Evolutionary conservation across 345 rosid species (phyloP).

Genomic region (Eucalyptus globulus): DNA sequence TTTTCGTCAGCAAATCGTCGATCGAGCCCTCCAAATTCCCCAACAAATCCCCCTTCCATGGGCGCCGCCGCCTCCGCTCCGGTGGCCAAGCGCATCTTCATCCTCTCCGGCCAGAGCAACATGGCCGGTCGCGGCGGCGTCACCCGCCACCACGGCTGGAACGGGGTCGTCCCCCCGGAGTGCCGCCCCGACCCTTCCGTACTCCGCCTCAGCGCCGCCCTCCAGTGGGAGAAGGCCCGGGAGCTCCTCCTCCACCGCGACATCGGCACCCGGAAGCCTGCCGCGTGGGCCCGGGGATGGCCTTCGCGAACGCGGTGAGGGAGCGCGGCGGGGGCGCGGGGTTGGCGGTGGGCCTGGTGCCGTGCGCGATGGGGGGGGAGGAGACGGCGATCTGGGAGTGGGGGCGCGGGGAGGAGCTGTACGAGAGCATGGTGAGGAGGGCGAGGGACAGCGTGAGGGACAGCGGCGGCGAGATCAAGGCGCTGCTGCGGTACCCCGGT

Average conservation of each 20-base stretch:
- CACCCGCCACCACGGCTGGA: too few relatives aligned
- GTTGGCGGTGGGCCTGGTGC: too few relatives aligned
- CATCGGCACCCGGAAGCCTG: conserved; percentile 61
- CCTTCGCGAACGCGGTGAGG: conserved; percentile 44
- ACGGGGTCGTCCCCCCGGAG: too few relatives aligned
- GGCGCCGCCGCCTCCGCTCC: neutral
- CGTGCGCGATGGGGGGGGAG: too few relatives aligned
- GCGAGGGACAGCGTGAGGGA: conserved; percentile 34
- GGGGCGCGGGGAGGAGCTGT: conserved; percentile 59
- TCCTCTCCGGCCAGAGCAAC: conserved; percentile 90
- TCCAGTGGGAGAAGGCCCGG: conserved; percentile 30
- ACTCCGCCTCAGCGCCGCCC: conserved; percentile 47
- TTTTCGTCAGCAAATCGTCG: too few relatives aligned
- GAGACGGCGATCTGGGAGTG: conserved; percentile 76
- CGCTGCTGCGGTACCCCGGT: accelerated
- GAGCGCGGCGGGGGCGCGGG: conserved; percentile 37
- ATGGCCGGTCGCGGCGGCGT: too few relatives aligned
- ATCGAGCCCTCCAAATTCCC: too few relatives aligned
- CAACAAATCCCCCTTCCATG: too few relatives aligned
- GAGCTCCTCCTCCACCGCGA: conserved; percentile 82
- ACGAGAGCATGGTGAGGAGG: conserved; percentile 62
- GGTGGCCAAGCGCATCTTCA: conserved; percentile 40
- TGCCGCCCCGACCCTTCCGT: conserved; percentile 39
- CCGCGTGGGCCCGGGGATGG: conserved; percentile 85
- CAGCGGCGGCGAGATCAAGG: neutral